Conservation (phyloP, 2,329 filamentous ascomycete species). For the Trichothecium roseum region DNA sequence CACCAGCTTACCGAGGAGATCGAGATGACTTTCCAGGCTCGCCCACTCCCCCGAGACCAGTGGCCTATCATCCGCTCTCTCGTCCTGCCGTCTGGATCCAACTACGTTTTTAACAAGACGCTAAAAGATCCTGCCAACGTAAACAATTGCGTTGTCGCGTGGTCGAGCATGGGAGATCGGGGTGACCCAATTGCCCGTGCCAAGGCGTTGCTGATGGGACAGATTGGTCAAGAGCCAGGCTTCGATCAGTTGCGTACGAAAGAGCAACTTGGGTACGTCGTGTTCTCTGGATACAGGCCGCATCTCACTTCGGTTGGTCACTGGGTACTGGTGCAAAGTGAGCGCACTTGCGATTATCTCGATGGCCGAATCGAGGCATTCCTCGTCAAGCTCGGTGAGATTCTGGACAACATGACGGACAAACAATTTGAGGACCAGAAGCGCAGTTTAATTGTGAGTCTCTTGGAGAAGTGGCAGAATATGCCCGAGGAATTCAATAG, state of each 20-base stretch:
- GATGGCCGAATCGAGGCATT: slow-evolving; percentile 84
- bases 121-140: slow-evolving; percentile 83
- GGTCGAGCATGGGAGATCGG: slow-evolving; percentile 59
- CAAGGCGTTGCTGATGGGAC: slow-evolving; percentile 70
- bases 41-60: slow-evolving; percentile 62
- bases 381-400: slow-evolving; percentile 55
- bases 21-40: slow-evolving; percentile 66
- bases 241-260: slow-evolving; percentile 95
- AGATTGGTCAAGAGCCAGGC: slow-evolving; percentile 85
- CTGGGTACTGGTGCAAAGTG: slow-evolving; percentile 86
- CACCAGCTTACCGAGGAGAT: slow-evolving; percentile 76
- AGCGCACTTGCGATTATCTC: slow-evolving; percentile 72
- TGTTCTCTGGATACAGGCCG: slow-evolving; percentile 67
- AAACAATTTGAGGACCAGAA: slow-evolving; percentile 86
- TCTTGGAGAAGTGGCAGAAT: slow-evolving; percentile 88
- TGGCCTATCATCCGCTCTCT: slow-evolving; percentile 72
- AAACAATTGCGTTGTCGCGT: slow-evolving; percentile 76
- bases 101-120: slow-evolving; percentile 72
- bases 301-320: slow-evolving; percentile 56
- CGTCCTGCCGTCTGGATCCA: slow-evolving; percentile 66
- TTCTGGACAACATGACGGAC: slow-evolving; percentile 65
- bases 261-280: slow-evolving; percentile 94
- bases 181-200: slow-evolving; percentile 61
- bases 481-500: slow-evolving; percentile 72
- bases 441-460: slow-evolving; percentile 75